Evolutionary conservation across 1,284 basidiomycete genomes (phyloP).

Genomic region (Ustilago xerochloae): DNA sequence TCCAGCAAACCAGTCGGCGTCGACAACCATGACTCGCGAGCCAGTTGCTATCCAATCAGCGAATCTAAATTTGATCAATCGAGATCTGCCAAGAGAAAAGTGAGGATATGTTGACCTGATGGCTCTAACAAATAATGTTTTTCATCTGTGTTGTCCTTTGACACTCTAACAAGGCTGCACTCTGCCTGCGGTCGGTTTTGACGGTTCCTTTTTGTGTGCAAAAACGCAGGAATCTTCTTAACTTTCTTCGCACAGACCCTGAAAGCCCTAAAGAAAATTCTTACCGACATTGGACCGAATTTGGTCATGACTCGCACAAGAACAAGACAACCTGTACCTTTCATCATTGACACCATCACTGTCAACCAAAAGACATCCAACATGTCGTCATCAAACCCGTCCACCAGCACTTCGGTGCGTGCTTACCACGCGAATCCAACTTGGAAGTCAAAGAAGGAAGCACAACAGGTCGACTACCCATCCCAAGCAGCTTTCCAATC

Average conservation of each 20-base stretch:
- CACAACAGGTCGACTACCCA: slow-evolving; percentile 64
- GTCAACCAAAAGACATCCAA: not conserved
- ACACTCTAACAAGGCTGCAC: not conserved
- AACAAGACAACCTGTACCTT: not conserved
- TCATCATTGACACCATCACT: not conserved
- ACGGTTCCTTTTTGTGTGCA: slow-evolving; percentile 1
- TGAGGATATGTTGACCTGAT: not conserved
- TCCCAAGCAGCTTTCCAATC: slow-evolving; percentile 44
- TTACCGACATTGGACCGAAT: not conserved
- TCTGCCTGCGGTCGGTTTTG: slow-evolving; percentile 18
- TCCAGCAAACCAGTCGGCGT: slow-evolving; percentile 5
- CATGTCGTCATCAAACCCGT: slow-evolving; percentile 13
- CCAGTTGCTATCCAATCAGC: too few relatives aligned
- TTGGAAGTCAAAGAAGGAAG: slow-evolving; percentile 61
- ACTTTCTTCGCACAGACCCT: slow-evolving; percentile 29
- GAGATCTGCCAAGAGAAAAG: not conserved
- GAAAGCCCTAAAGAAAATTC: slow-evolving; percentile 2
- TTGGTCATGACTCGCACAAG: slow-evolving; percentile 3
- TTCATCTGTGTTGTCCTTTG: not conserved
- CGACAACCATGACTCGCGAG: not conserved
- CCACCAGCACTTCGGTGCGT: slow-evolving; percentile 16
- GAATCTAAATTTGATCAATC: not conserved
- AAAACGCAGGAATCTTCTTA: not conserved
- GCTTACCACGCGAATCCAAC: slow-evolving; percentile 48
- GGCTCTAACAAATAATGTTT: slow-evolving; percentile 7